These are phyloP conservation scores for Vararia minispora DNA, from an alignment of 768 basidiomycete species.

Conservation along the genomic window DNA sequence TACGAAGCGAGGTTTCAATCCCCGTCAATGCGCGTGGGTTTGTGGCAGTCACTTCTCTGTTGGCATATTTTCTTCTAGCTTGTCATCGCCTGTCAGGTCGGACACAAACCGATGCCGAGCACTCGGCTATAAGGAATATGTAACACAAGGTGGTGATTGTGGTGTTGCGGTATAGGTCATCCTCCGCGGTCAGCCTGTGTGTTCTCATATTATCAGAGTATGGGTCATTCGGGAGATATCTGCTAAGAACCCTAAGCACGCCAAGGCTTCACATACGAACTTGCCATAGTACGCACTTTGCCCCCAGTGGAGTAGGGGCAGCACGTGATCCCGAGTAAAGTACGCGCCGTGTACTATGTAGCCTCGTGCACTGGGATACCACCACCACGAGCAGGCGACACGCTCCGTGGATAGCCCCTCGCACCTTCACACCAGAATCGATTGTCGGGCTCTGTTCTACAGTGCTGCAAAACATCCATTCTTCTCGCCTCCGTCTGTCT, in stretches of 20 bases:
- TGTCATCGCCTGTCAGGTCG: slow-evolving; percentile 4
- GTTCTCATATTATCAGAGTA: slow-evolving; percentile 13
- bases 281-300: slow-evolving; percentile 29
- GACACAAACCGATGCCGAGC: slow-evolving; percentile 14
- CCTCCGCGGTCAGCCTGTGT: slow-evolving; percentile 4
- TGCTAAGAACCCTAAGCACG: slow-evolving; percentile 19
- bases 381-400: too few species aligned
- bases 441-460: slow-evolving; percentile 4
- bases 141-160: slow-evolving; percentile 40
- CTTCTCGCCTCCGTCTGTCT: slow-evolving; percentile 17
- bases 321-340: too few species aligned
- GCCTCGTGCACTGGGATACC: too few species aligned
- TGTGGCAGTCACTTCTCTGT: background rate
- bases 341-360: too few species aligned
- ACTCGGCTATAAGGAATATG: slow-evolving; percentile 22
- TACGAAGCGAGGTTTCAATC: slow-evolving; percentile 37
- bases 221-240: slow-evolving; percentile 26
- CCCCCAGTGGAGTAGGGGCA: too few species aligned
- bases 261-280: slow-evolving; percentile 35
- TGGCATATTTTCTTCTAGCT: background rate
- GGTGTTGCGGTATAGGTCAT: slow-evolving; percentile 23
- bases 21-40: slow-evolving; percentile 46
- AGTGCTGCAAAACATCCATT: slow-evolving; percentile 18
- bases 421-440: background rate
- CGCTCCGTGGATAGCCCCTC: background rate